phyloP scores from a whole-genome alignment of 2,329 filamentous ascomycete genomes.

The Penicillium capsulatum region DNA sequence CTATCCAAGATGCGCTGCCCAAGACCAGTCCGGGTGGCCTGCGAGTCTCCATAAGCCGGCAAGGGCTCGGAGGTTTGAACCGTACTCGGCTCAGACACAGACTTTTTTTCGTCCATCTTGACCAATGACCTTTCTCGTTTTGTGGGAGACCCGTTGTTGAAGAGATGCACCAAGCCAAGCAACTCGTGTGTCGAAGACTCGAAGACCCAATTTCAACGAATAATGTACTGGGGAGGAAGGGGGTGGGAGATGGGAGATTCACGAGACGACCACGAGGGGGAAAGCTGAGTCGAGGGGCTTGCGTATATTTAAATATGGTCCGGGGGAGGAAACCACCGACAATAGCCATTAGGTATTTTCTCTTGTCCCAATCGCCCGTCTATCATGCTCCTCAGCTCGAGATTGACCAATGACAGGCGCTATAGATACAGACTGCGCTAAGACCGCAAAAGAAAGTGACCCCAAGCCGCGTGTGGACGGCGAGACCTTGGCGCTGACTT shows the following conservation, averaged over 20 bases:
- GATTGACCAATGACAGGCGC: background rate
- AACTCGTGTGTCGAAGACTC: no score
- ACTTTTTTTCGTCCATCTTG: slow-evolving; percentile 34
- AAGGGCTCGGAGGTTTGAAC: slow-evolving; percentile 24
- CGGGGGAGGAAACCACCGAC: background rate
- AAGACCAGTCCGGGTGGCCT: slow-evolving; percentile 20
- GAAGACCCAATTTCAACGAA: no score
- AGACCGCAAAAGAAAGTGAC: background rate
- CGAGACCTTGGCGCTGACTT: no score
- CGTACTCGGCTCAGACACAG: slow-evolving; percentile 22
- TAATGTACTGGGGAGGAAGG: no score
- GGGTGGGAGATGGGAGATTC: background rate
- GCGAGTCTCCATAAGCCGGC: slow-evolving; percentile 31
- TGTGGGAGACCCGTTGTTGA: no score
- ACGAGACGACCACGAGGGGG: background rate
- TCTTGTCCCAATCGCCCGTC: background rate
- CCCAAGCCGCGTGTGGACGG: no score
- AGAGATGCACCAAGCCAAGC: no score
- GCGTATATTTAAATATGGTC: background rate
- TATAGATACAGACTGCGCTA: background rate
- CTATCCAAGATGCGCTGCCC: slow-evolving; percentile 38
- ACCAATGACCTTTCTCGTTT: background rate
- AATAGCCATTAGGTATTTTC: background rate
- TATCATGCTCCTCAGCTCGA: background rate
- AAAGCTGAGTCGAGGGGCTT: background rate